phyloP scores from a whole-genome alignment of 257 asterid species.

The Jacaranda copaia region DNA sequence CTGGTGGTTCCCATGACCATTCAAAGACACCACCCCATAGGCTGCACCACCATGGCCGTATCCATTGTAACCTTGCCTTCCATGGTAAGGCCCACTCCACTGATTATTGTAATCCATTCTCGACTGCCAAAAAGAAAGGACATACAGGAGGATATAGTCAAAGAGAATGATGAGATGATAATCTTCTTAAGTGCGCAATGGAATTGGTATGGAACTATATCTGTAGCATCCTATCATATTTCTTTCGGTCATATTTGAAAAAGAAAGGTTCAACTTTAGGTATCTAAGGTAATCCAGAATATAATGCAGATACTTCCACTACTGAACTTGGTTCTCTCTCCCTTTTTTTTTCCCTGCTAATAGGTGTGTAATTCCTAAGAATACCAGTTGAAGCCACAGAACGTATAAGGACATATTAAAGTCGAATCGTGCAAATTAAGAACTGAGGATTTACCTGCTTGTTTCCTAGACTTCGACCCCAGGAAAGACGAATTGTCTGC shows the following conservation, averaged over 20 bases:
- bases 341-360: no score
- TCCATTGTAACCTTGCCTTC: slow-evolving; percentile 69
- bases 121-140: slow-evolving; percentile 44
- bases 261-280: background rate
- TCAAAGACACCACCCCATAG: slow-evolving; percentile 54
- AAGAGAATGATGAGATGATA: background rate
- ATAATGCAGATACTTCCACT: background rate
- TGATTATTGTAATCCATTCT: slow-evolving; percentile 56
- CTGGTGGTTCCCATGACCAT: slow-evolving; percentile 63
- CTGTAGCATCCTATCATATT: background rate
- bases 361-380: background rate
- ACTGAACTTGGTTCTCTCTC: no score
- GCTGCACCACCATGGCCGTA: slow-evolving; percentile 56
- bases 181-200: no score
- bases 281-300: background rate
- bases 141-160: background rate
- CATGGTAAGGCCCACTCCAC: slow-evolving; percentile 58
- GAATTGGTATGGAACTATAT: background rate
- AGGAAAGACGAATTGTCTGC: slow-evolving; percentile 73
- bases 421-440: background rate
- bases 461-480: slow-evolving; percentile 64
- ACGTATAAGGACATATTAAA: background rate
- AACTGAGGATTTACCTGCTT: slow-evolving; percentile 49
- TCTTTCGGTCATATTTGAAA: background rate
- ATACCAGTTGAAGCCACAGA: background rate